Base-by-base conservation (phyloP, 306 rosid species). In the Datisca glomerata region DNA sequence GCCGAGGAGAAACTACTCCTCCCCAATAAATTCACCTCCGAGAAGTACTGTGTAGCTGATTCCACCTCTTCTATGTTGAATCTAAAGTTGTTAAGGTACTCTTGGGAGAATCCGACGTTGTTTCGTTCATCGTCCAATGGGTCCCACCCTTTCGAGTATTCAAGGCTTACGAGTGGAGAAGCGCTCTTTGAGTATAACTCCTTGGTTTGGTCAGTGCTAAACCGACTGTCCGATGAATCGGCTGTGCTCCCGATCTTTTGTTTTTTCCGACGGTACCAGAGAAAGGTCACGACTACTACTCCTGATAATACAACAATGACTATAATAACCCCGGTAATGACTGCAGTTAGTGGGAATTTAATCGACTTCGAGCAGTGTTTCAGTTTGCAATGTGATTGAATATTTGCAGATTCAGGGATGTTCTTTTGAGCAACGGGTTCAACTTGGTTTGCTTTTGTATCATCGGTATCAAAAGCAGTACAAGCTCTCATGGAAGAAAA, bases 21-120 rank as follows among this genome's bases (percentile, higher is more conserved):
- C 12, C 86, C 70, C 53, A 84, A 60, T 24, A 89, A 45, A 59
- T 72, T 89, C 23, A 63, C 70, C 54, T 84, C 98, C 1, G 93
- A 84, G 27, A 84, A 59, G 71, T 80, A 68, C 25, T 75, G 91
- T 3, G 98, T 89, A 16, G 95, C 98, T 35, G 95, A 77, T 60
- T 89, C 98, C 25, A 89, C 74, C 57, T 89, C 98, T 47, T 89
- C 95, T 62, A 89, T 68, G 56, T 78, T 89, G 51, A 70, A 84
- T 63, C 80, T 74, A 22, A 48, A 70, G 21, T 53, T 33, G 38
- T 55, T 63, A 3, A 75, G 67, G 62, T 47, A 50, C 25, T 74
- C 81, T 50, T 66, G 72, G 27, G 75, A 62, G 56, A 59, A 61
- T 14, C 81, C 78, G 29, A 42, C 47, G 8, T 75, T 67, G 21